These are phyloP conservation scores for Nidularia sp. DNA, from an alignment of 768 basidiomycete genomes.

Conservation along the genomic window DNA sequence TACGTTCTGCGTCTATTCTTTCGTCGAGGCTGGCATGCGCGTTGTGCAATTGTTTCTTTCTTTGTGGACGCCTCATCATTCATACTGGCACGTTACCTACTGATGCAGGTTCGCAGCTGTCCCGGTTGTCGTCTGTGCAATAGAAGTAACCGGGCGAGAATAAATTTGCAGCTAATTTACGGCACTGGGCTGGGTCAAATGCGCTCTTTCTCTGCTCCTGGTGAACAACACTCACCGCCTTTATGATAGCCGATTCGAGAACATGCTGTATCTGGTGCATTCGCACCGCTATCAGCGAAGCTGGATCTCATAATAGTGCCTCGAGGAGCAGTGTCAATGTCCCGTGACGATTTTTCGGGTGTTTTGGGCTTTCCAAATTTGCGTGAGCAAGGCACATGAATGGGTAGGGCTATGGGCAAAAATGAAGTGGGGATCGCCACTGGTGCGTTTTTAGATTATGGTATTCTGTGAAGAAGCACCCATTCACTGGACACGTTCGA, in stretches of 20 bases:
- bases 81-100: too few relatives aligned
- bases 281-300: background rate
- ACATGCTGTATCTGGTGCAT: background rate
- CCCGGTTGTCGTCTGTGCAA: background rate
- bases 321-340: background rate
- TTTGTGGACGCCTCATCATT: too few relatives aligned
- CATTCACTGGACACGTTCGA: too few relatives aligned
- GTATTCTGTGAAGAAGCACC: too few relatives aligned
- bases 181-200: background rate
- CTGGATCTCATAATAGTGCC: background rate
- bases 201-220: background rate
- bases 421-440: too few relatives aligned
- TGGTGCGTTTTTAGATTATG: too few relatives aligned
- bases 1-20: too few relatives aligned
- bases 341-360: background rate
- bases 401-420: background rate
- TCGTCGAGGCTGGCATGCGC: too few relatives aligned
- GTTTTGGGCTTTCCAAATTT: background rate
- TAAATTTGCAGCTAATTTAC: background rate
- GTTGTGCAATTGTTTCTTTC: too few relatives aligned
- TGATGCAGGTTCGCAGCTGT: too few relatives aligned
- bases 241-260: background rate
- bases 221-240: background rate
- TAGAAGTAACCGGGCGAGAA: background rate
- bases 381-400: background rate